phyloP scores from a whole-genome alignment of 257 asterid species.

The Solanum habrochaites region DNA sequence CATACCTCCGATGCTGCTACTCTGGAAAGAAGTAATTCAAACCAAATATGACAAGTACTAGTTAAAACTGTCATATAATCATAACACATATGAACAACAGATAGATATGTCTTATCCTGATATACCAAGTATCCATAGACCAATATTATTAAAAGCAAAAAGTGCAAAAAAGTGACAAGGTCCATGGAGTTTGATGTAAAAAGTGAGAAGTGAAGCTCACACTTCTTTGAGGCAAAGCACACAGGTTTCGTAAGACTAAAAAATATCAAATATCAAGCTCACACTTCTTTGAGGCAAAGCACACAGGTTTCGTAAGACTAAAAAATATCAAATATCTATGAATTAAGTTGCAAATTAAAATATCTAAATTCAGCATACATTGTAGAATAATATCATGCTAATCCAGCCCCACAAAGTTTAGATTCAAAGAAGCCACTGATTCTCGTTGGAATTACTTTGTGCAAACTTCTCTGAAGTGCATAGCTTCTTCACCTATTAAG shows the following conservation, averaged over 20 bases:
- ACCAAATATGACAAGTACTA: not conserved
- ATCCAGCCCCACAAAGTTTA: not conserved
- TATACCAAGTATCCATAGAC: not conserved
- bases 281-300: not conserved
- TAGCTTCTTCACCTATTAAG: not conserved
- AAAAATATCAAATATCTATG: not conserved
- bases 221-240: not conserved
- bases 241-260: not conserved
- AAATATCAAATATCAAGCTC: not conserved
- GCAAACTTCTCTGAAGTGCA: not conserved
- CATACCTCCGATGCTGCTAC: slow-evolving; percentile 15
- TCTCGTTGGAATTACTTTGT: not conserved
- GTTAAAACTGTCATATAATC: not conserved
- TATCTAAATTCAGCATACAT: not conserved
- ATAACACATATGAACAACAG: not conserved
- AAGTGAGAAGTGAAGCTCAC: not conserved
- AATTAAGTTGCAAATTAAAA: not conserved
- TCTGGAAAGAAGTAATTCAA: slow-evolving; percentile 17
- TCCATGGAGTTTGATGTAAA: not conserved
- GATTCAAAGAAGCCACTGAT: not conserved
- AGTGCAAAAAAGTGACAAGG: not conserved
- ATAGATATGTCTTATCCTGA: not conserved
- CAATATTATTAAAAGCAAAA: not conserved
- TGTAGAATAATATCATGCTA: not conserved
- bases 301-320: not conserved